Base-by-base conservation (phyloP, 2,329 filamentous ascomycete species). In the Botryotinia globosa region DNA sequence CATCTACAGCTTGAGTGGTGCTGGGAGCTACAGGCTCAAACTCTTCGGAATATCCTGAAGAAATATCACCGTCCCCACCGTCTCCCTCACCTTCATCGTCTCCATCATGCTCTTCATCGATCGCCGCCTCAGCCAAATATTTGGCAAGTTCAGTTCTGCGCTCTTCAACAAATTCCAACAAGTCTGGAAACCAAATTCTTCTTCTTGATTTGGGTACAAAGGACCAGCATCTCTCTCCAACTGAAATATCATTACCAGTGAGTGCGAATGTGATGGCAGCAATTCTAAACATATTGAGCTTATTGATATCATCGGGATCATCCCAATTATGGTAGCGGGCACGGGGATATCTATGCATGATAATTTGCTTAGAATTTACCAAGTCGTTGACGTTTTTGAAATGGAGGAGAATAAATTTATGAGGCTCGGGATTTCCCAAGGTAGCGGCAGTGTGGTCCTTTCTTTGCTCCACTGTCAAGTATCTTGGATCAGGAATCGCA, bases 321-420 rank as follows among this genome's bases (percentile, higher is more conserved):
- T 29, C 14, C 64, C 64, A 67, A 25, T 67, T 10, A 18, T 67
- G 64, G 5, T 9, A 8, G 25, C 2, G 2, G 10, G 39, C 18
- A 14, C 25, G 10, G 12, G 6, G 9, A 5, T 56, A 67, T 9
- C n/a, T 48, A 51, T 67, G 64, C 34, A 67, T 67, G 7, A 67
- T 39, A n/a, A 67, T 67, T 14, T 67, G 32, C 16, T 56, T 39
- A 22, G 64, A 56, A 22, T 6, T 54, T 39, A 29, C 25, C 3
- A 1, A 0, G 37, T 1, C 0, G 10, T n/a, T 18, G 16, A 18
- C 18, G 0, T 42, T 16, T 22, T 22, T 22, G 16, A 42, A 67
- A 16, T 67, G 64, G 5, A 67, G 18, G 10, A 42, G 12, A 8
- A 67, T 42, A 18, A 56, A 67, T 3, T 67, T 67, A 22, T 67